Evolutionary conservation across 2,329 filamentous ascomycete genomes (phyloP).

Genomic region (Alternaria incomplexa): DNA sequence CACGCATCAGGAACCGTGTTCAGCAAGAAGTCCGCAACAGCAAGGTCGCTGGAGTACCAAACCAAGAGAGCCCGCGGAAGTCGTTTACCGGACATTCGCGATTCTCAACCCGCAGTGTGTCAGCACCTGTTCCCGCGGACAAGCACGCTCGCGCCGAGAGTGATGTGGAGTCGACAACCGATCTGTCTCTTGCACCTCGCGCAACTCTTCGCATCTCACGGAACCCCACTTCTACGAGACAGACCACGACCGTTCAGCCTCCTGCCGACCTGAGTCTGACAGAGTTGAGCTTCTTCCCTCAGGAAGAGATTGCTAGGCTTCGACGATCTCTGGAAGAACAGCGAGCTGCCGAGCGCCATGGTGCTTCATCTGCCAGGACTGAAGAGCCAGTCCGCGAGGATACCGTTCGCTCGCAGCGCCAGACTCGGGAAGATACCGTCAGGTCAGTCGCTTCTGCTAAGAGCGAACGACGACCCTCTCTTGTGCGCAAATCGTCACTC

Average conservation of each 20-base stretch:
- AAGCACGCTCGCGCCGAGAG: slow-evolving; percentile 35
- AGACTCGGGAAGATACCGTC: slow-evolving; percentile 49
- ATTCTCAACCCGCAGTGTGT: slow-evolving; percentile 35
- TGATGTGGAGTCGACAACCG: slow-evolving; percentile 49
- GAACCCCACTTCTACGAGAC: slow-evolving; percentile 23
- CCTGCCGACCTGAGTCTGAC: slow-evolving; percentile 52
- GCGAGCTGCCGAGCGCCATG: slow-evolving; percentile 51
- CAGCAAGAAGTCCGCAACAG: slow-evolving; percentile 45
- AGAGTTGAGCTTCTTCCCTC: slow-evolving; percentile 61
- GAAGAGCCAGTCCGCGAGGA: slow-evolving; percentile 47
- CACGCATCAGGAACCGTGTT: slow-evolving; percentile 41
- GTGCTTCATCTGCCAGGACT: slow-evolving; percentile 21
- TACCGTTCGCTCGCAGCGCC: slow-evolving; percentile 47
- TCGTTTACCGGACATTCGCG: slow-evolving; percentile 32
- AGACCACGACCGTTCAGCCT: slow-evolving; percentile 30
- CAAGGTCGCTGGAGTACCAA: slow-evolving; percentile 25
- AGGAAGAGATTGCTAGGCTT: slow-evolving; percentile 59
- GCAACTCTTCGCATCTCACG: slow-evolving; percentile 35
- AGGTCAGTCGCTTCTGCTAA: slow-evolving; percentile 47
- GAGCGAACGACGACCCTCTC: slow-evolving; percentile 47
- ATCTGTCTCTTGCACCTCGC: slow-evolving; percentile 47
- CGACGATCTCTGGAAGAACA: slow-evolving; percentile 64
- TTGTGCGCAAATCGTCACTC: slow-evolving; percentile 62
- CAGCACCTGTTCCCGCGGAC: slow-evolving; percentile 34
- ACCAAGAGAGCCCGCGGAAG: slow-evolving; percentile 31